phyloP scores from a whole-genome alignment of 2,329 filamentous ascomycete genomes.

The Exophiala viscosa region DNA sequence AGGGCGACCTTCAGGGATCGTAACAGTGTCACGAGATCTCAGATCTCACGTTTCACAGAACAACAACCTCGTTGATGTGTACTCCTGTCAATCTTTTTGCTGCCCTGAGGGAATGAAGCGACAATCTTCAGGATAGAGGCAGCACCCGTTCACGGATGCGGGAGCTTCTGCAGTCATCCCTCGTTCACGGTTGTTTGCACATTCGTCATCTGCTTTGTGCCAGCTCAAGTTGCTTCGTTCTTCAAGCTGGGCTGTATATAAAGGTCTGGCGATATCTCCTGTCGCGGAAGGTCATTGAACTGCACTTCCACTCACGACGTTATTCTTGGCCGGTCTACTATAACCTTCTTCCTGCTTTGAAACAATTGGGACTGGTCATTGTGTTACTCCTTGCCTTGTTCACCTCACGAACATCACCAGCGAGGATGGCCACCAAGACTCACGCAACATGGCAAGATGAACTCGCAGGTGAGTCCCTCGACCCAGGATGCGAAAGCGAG shows the following conservation, averaged over 20 bases:
- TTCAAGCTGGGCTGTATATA: conserved; percentile 11
- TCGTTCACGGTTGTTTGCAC: conserved; percentile 10
- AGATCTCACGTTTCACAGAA: conserved; percentile 22
- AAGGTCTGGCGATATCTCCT: conserved; percentile 8
- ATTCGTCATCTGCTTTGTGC: conserved; percentile 10
- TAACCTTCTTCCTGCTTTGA: background rate
- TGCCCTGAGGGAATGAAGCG: conserved; percentile 24
- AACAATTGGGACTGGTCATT: background rate
- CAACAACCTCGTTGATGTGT: conserved; percentile 11
- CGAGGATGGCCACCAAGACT: conserved; percentile 25
- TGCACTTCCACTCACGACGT: conserved; percentile 1
- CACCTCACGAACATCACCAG: background rate
- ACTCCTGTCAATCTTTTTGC: conserved; percentile 14
- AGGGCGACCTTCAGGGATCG: conserved; percentile 20
- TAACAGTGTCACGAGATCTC: conserved; percentile 25
- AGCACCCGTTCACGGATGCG: conserved; percentile 18
- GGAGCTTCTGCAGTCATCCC: conserved; percentile 22
- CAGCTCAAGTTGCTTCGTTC: conserved; percentile 4
- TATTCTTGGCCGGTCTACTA: background rate
- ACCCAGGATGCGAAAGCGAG: conserved; percentile 6
- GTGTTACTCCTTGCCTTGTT: background rate
- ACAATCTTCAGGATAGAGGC: conserved; percentile 8
- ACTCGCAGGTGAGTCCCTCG: conserved; percentile 49
- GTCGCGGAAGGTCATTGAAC: conserved; percentile 2
- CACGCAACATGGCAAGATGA: conserved; percentile 50